Base-by-base conservation (phyloP, 148 eudicot species). In the Arctostaphylos glauca region DNA sequence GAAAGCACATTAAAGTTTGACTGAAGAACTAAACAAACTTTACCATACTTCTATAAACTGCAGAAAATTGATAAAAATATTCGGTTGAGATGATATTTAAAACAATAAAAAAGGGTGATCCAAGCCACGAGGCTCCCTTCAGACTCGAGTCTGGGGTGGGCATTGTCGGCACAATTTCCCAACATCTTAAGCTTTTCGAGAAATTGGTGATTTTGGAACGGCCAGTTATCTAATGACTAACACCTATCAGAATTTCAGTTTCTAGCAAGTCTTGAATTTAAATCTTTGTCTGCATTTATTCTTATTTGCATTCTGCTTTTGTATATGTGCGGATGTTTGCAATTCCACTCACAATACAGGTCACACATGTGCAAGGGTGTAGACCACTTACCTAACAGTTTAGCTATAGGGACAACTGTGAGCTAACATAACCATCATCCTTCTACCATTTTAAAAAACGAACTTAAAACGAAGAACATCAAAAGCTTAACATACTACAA, bases 401-500 rank as follows among this genome's bases (percentile, higher is more conserved):
- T 25, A 66, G 70, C 4, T 25, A 18, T 66, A 9, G 43, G 71
- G 18, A 66, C 43, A 25, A 66, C 71, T 0, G 18, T 21, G 14
- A 66, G 67, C 71, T 66, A 66, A 66, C 71, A 66, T 66, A 31
- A 16, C 10, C 64, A 78, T 46, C 47, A 77, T 55, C 55, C 48
- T 15, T 77, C 49, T 16, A 4, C 25, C 21, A 55, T 31, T 31
- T 31, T 31, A 0, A 31, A 31, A 31, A 31, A 31, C 38, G 38
- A 78, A 78, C 43, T 21, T 5, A 78, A 56, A 78, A 9, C 8
- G 4, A 41, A 49, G 23, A 58, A 58, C 47, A 62, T 79, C 14
- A 64, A 80, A 58, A 43, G 38, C 44, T 12, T 60, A n/a, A 77
- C 50, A 73, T 44, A 73, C 53, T 44, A 72, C 76, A 73, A 44